Conservation (phyloP, 345 rosid species). For the Linum trigynum region DNA sequence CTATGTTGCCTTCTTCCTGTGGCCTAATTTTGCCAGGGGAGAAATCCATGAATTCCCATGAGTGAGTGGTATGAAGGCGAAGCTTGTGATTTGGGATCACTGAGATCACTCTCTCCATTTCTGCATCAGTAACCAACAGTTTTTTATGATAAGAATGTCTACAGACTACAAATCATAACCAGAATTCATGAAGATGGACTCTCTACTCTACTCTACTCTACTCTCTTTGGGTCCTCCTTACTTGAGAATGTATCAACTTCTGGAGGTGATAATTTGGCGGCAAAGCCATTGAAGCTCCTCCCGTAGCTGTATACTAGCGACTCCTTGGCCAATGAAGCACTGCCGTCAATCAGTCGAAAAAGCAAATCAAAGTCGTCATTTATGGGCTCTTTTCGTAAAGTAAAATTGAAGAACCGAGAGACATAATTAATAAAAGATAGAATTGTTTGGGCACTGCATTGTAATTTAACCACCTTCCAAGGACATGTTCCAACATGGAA, state of each 20-base stretch:
- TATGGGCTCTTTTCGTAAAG: no score
- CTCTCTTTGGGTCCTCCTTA: background rate
- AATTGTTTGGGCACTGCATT: background rate
- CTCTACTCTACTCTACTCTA: no score
- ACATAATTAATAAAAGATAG: no score
- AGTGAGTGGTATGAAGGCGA: slow-evolving; percentile 1
- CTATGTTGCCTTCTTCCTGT: background rate
- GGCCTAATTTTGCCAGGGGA: background rate
- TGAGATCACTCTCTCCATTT: slow-evolving; percentile 4
- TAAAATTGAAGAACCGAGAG: no score
- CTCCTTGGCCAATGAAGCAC: slow-evolving; percentile 20
- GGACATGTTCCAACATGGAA: slow-evolving; percentile 25
- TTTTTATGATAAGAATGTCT: no score
- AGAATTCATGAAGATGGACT: no score
- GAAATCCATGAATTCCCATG: slow-evolving; percentile 11
- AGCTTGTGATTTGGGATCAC: slow-evolving; percentile 4
- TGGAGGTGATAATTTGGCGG: slow-evolving; percentile 31
- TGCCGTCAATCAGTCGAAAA: slow-evolving; percentile 3
- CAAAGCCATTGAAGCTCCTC: slow-evolving; percentile 36
- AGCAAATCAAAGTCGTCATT: no score
- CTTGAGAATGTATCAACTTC: slow-evolving; percentile 31
- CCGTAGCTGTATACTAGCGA: slow-evolving; percentile 32
- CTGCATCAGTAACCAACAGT: background rate
- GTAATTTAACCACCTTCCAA: slow-evolving; percentile 24
- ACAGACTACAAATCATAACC: no score